These are phyloP conservation scores for Hylodesmum podocarpum DNA, from an alignment of 306 rosid species.

Conservation along the genomic window DNA sequence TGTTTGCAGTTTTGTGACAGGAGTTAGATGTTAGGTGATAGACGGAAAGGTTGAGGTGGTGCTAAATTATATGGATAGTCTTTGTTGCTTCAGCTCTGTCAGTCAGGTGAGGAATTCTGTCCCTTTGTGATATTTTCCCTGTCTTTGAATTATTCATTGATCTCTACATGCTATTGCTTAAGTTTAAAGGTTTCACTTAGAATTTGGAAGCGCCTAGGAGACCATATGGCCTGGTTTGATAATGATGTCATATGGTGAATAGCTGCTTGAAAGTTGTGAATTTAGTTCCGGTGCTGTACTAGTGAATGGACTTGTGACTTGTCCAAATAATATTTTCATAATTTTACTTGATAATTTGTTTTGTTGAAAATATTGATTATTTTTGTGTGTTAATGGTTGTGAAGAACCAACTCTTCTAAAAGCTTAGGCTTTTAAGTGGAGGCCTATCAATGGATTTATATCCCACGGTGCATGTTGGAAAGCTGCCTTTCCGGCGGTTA, in stretches of 20 bases:
- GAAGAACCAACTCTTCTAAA: not conserved
- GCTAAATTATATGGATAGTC: constrained; percentile 63
- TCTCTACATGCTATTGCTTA: constrained; percentile 8
- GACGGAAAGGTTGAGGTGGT: constrained; percentile 50
- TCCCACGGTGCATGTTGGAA: too few species aligned
- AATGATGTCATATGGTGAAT: constrained; percentile 1
- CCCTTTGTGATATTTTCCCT: not conserved
- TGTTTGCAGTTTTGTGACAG: constrained; percentile 6
- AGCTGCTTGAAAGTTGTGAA: not conserved
- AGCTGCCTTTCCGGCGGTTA: too few species aligned
- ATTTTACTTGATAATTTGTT: constrained; percentile 1
- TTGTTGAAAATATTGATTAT: not conserved
- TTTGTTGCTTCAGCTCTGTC: constrained; percentile 78
- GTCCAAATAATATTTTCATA: not conserved
- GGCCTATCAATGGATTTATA: not conserved
- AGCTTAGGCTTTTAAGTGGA: not conserved
- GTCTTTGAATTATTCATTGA: constrained; percentile 5
- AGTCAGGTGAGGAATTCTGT: constrained; percentile 54
- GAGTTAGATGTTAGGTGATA: constrained; percentile 61
- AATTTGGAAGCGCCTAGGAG: not conserved
- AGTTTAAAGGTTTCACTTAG: not conserved
- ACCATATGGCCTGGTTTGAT: not conserved
- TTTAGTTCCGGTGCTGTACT: constrained; percentile 1
- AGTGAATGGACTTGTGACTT: constrained; percentile 14
- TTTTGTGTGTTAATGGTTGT: constrained; percentile 6